Evolutionary conservation across 1,139 yeast species (phyloP).

Genomic region (Petasospora rhodanensis): DNA sequence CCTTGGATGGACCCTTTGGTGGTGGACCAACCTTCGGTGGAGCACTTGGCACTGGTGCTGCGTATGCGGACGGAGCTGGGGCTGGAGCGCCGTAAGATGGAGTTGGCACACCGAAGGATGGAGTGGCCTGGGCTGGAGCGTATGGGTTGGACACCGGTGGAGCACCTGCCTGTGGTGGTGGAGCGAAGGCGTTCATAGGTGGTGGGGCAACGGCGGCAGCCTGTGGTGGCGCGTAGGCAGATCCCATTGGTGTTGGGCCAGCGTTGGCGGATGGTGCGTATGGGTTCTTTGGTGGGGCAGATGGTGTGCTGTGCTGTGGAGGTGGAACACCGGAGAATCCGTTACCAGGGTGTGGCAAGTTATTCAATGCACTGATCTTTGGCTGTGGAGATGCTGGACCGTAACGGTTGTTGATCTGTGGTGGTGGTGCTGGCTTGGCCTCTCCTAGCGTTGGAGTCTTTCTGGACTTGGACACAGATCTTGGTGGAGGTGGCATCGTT

Average conservation of each 20-base stretch:
- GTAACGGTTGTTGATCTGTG: conserved; percentile 17
- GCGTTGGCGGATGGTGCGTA: conserved; percentile 29
- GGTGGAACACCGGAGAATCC: conserved; percentile 22
- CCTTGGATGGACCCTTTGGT: conserved; percentile 26
- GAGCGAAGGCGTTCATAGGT: conserved; percentile 5
- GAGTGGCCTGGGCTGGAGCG: conserved; percentile 11
- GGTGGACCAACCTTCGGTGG: conserved; percentile 24
- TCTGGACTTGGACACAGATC: conserved; percentile 23
- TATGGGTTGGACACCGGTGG: conserved; percentile 16
- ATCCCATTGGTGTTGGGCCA: background rate
- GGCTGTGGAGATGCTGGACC: conserved; percentile 24
- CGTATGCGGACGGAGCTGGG: conserved; percentile 14
- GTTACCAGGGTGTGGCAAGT: conserved; percentile 5
- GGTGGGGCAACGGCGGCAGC: conserved; percentile 1
- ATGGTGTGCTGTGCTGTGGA: conserved; percentile 15
- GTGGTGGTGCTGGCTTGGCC: conserved; percentile 14
- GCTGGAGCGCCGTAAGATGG: conserved; percentile 34
- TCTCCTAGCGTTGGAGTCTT: conserved; percentile 17
- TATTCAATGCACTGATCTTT: conserved; percentile 9
- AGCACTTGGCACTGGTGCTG: conserved; percentile 9
- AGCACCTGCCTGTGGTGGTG: conserved; percentile 2
- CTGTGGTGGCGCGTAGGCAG: background rate
- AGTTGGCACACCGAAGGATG: conserved; percentile 23
- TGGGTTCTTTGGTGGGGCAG: conserved; percentile 29
- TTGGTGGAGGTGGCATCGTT: conserved; percentile 29